Percentiles rank a stretch among this genome's conserved stretches.
Evolutionary conservation across 805 yeast species (phyloP).

Genomic region (Teunomyces tritomae): DNA sequence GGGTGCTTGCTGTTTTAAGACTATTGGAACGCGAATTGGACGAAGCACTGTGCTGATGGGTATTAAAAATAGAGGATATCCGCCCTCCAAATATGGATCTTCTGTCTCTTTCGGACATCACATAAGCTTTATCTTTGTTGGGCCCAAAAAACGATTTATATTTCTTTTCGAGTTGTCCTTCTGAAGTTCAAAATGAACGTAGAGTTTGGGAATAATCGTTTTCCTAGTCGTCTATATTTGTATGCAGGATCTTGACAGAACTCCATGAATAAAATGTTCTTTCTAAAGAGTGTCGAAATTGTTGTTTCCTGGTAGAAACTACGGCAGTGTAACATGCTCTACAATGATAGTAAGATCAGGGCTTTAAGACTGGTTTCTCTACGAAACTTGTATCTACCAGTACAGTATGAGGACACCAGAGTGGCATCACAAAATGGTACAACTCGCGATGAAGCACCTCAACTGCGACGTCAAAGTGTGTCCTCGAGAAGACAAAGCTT

Average conservation of each 20-base stretch:
- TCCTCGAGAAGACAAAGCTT: slow-evolving; percentile 2
- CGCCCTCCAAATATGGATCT: slow-evolving; percentile 27
- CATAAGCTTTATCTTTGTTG: not conserved
- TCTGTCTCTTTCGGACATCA: slow-evolving; percentile 11
- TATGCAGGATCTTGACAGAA: not conserved
- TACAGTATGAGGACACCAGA: not conserved
- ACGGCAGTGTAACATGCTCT: not conserved
- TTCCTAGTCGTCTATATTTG: not conserved
- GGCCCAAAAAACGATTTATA: not conserved
- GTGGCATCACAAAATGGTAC: not conserved
- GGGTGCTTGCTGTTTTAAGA: not conserved
- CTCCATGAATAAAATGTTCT: no score
- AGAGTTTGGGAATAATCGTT: not conserved
- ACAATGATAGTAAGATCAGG: slow-evolving; percentile 13
- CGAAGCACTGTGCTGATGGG: slow-evolving; percentile 6
- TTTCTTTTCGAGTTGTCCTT: not conserved
- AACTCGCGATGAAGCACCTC: not conserved
- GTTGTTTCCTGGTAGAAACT: not conserved
- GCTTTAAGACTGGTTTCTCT: slow-evolving; percentile 13
- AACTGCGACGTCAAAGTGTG: slow-evolving; percentile 2
- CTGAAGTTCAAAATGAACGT: not conserved
- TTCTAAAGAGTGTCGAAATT: no score
- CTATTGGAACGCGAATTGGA: not conserved
- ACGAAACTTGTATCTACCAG: slow-evolving; percentile 13
- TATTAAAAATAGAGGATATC: slow-evolving; percentile 28